A percentile compares a stretch with the other conserved stretches of the same genome.
Evolutionary conservation across 306 rosid genomes (phyloP).

Genomic region (Vicia faba): DNA sequence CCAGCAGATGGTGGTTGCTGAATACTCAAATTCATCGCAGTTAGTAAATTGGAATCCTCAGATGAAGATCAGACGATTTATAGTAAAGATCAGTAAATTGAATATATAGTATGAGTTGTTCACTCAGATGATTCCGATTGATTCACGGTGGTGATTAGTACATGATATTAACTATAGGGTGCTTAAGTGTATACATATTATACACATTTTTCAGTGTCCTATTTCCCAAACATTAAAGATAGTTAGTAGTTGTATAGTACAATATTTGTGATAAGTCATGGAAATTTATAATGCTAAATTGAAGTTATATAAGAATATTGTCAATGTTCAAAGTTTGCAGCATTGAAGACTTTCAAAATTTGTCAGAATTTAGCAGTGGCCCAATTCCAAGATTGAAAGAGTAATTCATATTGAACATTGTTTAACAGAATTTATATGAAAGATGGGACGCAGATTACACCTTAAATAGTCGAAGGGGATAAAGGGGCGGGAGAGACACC

Average conservation of each 20-base stretch:
- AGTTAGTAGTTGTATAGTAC: slow-evolving; percentile 28
- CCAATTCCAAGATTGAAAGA: too few relatives aligned
- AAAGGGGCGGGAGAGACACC: too few relatives aligned
- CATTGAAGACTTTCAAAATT: too few relatives aligned
- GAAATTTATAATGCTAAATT: background rate
- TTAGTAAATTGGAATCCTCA: background rate
- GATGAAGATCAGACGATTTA: background rate
- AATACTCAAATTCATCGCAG: background rate
- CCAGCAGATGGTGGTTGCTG: slow-evolving; percentile 82
- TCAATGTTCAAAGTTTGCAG: too few relatives aligned
- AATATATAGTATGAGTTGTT: background rate
- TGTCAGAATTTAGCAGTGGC: too few relatives aligned
- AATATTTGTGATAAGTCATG: slow-evolving; percentile 29
- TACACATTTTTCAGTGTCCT: slow-evolving; percentile 29
- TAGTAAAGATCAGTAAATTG: background rate
- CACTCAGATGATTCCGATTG: background rate
- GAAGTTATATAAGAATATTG: too few relatives aligned
- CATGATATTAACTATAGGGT: background rate
- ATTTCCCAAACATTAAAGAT: slow-evolving; percentile 20
- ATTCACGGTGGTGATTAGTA: background rate
- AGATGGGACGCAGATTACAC: too few relatives aligned
- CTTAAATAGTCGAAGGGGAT: too few relatives aligned
- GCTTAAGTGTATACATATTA: background rate
- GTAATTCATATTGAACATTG: too few relatives aligned
- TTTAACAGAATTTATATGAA: too few relatives aligned